Evolutionary conservation across 129 eudicot genomes (phyloP).

Genomic region (Centella asiatica): DNA sequence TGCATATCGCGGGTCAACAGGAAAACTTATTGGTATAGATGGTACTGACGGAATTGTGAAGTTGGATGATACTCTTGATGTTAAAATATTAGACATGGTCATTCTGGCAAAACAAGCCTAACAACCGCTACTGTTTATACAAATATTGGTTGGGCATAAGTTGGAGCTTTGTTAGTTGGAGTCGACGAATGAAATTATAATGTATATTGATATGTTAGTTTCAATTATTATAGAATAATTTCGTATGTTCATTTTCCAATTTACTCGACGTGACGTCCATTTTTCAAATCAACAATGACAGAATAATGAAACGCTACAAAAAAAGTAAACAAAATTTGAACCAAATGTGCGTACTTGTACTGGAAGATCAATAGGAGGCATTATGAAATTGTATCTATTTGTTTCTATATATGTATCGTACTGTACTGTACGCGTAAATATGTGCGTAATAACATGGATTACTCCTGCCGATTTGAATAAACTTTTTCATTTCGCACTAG

Average conservation of each 20-base stretch:
- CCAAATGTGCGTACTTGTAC: too few relatives aligned
- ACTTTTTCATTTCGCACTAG: too few relatives aligned
- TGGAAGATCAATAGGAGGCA: too few relatives aligned
- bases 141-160: not conserved
- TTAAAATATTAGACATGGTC: constrained; percentile 78
- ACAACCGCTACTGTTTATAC: constrained; percentile 9
- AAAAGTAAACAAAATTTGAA: too few relatives aligned
- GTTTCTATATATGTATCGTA: too few relatives aligned
- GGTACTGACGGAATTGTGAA: constrained; percentile 89
- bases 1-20: constrained; percentile 68
- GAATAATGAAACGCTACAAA: too few relatives aligned
- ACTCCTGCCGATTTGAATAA: too few relatives aligned
- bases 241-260: not conserved
- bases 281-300: too few relatives aligned
- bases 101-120: constrained; percentile 61
- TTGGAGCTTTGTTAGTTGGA: not conserved
- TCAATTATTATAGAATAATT: not conserved
- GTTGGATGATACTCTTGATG: constrained; percentile 75
- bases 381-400: too few relatives aligned
- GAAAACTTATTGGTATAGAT: constrained; percentile 88
- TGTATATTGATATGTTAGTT: not conserved
- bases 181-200: not conserved
- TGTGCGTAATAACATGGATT: too few relatives aligned
- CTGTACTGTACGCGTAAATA: too few relatives aligned
- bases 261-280: too few relatives aligned